phyloP scores from a whole-genome alignment of 2,329 filamentous ascomycete genomes.

The Fonsecaea multimorphosa region DNA sequence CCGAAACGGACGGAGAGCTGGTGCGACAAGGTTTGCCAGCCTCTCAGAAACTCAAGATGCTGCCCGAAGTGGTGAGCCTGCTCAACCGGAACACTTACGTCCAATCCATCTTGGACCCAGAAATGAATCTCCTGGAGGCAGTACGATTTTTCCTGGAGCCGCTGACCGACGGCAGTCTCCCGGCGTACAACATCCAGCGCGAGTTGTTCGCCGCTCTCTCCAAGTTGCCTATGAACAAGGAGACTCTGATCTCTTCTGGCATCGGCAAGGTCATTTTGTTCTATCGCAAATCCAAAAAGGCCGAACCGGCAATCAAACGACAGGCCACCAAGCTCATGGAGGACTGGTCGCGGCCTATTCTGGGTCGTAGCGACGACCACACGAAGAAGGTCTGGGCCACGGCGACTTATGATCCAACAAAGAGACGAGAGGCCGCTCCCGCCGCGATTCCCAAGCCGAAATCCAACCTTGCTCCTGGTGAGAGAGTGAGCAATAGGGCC shows the following conservation, averaged over 20 bases:
- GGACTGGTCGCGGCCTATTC: conserved; percentile 93
- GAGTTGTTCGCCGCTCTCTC: conserved; percentile 84
- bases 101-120: conserved; percentile 86
- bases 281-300: conserved; percentile 93
- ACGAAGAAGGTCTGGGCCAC: conserved; percentile 74
- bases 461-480: conserved; percentile 35
- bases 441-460: conserved; percentile 55
- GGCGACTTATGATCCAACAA: conserved; percentile 64
- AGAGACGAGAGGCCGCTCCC: conserved; percentile 34
- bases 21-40: conserved; percentile 81
- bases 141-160: conserved; percentile 98
- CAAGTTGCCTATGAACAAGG: conserved; percentile 86
- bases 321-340: conserved; percentile 90
- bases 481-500: conserved; percentile 57
- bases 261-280: conserved; percentile 97
- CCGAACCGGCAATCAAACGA: conserved; percentile 86
- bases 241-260: conserved; percentile 84
- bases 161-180: conserved; percentile 88
- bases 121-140: conserved; percentile 91
- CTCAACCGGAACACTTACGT: conserved; percentile 85
- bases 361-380: conserved; percentile 93
- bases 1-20: conserved; percentile 81
- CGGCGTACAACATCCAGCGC: conserved; percentile 96
- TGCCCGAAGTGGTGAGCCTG: conserved; percentile 85
- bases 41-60: conserved; percentile 88